Evolutionary conservation across 1,284 basidiomycete species (phyloP).

Genomic region (Microbotryum scabiosae): DNA sequence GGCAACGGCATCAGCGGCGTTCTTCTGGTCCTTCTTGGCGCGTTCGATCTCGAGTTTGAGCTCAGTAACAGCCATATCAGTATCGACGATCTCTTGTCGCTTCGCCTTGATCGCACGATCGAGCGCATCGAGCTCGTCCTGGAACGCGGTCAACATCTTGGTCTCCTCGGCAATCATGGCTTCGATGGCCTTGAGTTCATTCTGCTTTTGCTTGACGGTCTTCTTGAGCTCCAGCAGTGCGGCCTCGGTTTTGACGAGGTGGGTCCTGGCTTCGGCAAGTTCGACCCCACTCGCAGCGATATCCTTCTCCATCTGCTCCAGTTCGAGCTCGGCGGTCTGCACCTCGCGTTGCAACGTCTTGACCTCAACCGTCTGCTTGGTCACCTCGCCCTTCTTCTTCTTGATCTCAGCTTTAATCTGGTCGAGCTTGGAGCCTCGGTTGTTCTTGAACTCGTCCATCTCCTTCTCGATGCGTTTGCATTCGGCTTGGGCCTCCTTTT

Average conservation of each 20-base stretch:
- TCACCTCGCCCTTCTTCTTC: conserved; percentile 68
- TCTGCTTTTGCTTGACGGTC: conserved; percentile 45
- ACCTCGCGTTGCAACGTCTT: conserved; percentile 83
- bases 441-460: conserved; percentile 96
- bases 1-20: conserved; percentile 35
- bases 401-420: conserved; percentile 81
- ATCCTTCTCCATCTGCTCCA: conserved; percentile 79
- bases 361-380: conserved; percentile 68
- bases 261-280: conserved; percentile 54
- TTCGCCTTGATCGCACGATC: conserved; percentile 72
- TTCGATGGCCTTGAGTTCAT: conserved; percentile 48
- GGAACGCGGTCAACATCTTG: conserved; percentile 75
- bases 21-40: conserved; percentile 45
- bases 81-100: conserved; percentile 63
- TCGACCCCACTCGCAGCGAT: conserved; percentile 54
- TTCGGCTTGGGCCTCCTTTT: conserved; percentile 66
- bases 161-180: conserved; percentile 69
- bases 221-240: conserved; percentile 57
- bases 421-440: conserved; percentile 93
- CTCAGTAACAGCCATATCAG: conserved; percentile 60
- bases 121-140: conserved; percentile 74
- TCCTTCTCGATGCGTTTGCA: conserved; percentile 83
- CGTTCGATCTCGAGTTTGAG: conserved; percentile 49
- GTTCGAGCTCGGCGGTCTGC: conserved; percentile 76
- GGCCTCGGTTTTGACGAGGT: conserved; percentile 53